Percentiles rank a stretch among this genome's conserved stretches.
phyloP scores from a whole-genome alignment of 2,329 filamentous ascomycete genomes.

The Fusarium sp. region DNA sequence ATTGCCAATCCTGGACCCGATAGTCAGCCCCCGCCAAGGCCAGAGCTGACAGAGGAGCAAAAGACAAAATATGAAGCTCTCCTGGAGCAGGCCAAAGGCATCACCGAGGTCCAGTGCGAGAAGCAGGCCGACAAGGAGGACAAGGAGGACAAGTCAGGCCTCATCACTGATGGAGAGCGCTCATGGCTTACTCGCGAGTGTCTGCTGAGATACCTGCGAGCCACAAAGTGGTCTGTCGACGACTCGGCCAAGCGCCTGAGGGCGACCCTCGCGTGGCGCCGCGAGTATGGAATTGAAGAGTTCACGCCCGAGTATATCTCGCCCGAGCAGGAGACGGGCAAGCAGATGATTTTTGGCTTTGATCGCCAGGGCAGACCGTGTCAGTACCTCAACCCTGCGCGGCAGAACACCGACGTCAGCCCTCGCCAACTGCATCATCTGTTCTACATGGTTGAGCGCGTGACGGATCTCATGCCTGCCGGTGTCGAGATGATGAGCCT shows the following conservation, averaged over 20 bases:
- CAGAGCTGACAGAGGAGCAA: conserved; percentile 78
- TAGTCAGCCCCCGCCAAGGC: conserved; percentile 64
- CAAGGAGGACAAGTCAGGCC: conserved; percentile 64
- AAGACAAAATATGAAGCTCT: conserved; percentile 82
- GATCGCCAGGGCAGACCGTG: conserved; percentile 88
- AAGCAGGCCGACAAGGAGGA: conserved; percentile 55
- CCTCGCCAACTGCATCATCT: conserved; percentile 92
- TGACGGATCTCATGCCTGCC: conserved; percentile 85
- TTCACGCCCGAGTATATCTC: conserved; percentile 88
- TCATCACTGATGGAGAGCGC: conserved; percentile 80
- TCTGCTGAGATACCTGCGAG: conserved; percentile 89
- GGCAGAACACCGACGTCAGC: conserved; percentile 89
- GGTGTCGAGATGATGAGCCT: conserved; percentile 88
- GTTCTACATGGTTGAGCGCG: conserved; percentile 93
- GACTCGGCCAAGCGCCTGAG: conserved; percentile 82
- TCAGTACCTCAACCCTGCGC: conserved; percentile 86
- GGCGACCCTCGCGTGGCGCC: conserved; percentile 84
- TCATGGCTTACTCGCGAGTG: conserved; percentile 94
- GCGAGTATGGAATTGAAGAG: conserved; percentile 85
- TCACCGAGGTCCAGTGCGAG: conserved; percentile 70
- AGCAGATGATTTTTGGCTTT: conserved; percentile 89
- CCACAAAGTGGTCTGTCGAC: conserved; percentile 85
- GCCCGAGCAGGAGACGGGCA: conserved; percentile 94
- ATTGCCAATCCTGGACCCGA: conserved; percentile 65
- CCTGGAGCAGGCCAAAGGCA: conserved; percentile 73